Evolutionary conservation across 2,329 filamentous ascomycete genomes (phyloP), one percentile per base, ranked within the genome.

Genomic region (Fonsecaea pugnacius): DNA sequence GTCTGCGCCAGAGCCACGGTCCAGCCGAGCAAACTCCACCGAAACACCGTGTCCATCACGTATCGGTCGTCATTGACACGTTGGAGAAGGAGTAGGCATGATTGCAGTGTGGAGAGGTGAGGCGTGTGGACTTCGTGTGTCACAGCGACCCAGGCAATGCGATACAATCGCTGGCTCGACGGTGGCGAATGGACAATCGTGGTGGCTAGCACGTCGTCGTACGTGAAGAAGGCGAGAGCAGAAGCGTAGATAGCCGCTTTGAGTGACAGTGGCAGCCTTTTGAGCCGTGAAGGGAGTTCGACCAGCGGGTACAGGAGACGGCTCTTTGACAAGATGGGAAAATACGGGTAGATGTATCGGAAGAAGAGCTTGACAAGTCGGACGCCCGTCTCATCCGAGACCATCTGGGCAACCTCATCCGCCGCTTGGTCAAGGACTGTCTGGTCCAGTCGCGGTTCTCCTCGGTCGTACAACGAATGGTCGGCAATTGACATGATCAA

Each of bases 181-280:
- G 62, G 62, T 6, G 62, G 62, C 10, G 38, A 54, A 24, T 52
- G 61, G n/a, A 58, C 53, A 30, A 63, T 56, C 14, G 55, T 52
- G 50, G 46, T 52, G 12, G 16, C 27, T 3, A 63, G 46, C 16
- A 43, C 61, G 14, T 74, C 70, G 35, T 77, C 74, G 40, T 75
- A 73, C 3, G 67, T 70, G 35, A 71, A 71, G 55, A 76, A 77
- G 1, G 74, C 72, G 7, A 76, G 66, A 2, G 75, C 72, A 1
- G 75, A 71, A 10, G 73, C 74, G 60, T 75, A 76, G 8, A 76
- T 68, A 1, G 74, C 75, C 1, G 74, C 74, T 1, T 76, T 64
- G 12, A 77, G 68, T 50, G 61, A 48, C 3, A 63, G 61, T 3
- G 38, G 24, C 6, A 58, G 40, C 16, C 32, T 18, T 38, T 63